phyloP scores from a whole-genome alignment of 176 grass and related monocot genomes.

The Musa beccarii region DNA sequence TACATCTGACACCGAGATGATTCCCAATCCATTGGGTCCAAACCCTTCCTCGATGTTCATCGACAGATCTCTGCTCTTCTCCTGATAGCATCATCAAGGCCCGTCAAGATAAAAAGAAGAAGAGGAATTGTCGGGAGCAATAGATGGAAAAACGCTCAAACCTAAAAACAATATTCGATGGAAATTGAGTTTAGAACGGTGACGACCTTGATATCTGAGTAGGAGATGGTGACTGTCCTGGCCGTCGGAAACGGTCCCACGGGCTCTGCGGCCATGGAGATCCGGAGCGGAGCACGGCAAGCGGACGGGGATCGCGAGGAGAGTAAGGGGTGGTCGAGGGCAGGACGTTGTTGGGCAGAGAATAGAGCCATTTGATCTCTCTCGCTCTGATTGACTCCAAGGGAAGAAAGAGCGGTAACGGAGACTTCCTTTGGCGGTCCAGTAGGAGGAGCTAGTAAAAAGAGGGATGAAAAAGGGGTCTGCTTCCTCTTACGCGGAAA shows the following conservation, averaged over 20 bases:
- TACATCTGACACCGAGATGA: constrained; percentile 76
- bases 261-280: background rate
- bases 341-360: background rate
- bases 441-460: no score
- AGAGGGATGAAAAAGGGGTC: no score
- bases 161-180: background rate
- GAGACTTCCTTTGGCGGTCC: no score
- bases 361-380: background rate
- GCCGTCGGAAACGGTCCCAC: constrained; percentile 20
- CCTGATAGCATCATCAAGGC: constrained; percentile 32
- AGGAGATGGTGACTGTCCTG: constrained; percentile 57
- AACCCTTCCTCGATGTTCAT: constrained; percentile 81
- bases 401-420: no score
- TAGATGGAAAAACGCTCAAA: background rate
- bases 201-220: constrained; percentile 53
- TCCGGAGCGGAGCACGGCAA: background rate
- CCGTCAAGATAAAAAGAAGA: background rate
- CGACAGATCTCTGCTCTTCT: constrained; percentile 54
- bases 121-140: constrained; percentile 1
- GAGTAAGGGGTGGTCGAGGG: background rate
- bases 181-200: background rate
- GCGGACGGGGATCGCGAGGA: background rate
- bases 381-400: background rate
- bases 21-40: constrained; percentile 68
- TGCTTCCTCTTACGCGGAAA: no score